Evolutionary conservation across 345 rosid species (phyloP).

Genomic region (Reutealis trisperma): DNA sequence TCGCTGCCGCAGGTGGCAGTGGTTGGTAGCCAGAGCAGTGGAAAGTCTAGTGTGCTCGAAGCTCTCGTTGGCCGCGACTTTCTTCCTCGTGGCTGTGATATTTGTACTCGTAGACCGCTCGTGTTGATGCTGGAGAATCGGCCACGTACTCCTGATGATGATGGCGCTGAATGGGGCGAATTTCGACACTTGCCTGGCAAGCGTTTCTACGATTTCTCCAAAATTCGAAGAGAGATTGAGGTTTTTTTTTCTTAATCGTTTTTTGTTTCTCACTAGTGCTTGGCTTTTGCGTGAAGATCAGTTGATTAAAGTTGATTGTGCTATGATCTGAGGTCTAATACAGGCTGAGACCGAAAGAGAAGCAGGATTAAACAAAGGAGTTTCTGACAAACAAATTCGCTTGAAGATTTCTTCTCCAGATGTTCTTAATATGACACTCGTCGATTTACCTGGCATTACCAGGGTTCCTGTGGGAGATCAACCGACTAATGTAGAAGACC

Average conservation of each 20-base stretch:
- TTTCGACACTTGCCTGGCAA: conserved; percentile 42
- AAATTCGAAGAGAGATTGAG: conserved; percentile 46
- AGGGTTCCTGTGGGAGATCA: conserved; percentile 81
- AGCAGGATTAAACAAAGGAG: conserved; percentile 64
- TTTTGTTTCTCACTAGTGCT: too few species aligned
- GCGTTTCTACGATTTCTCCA: conserved; percentile 38
- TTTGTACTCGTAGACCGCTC: conserved; percentile 48
- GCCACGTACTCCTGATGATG: conserved; percentile 10
- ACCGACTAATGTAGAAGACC: conserved; percentile 58
- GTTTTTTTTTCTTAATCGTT: conserved; percentile 11
- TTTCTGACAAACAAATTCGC: conserved; percentile 57
- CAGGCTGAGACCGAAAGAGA: conserved; percentile 67
- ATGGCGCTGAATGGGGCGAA: conserved; percentile 42
- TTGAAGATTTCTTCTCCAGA: conserved; percentile 57
- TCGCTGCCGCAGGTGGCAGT: conserved; percentile 52
- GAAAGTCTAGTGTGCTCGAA: conserved; percentile 52
- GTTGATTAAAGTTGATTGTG: not conserved
- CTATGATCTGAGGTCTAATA: not conserved
- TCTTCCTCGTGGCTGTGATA: conserved; percentile 45
- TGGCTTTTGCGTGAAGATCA: too few species aligned
- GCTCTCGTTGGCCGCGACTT: conserved; percentile 53
- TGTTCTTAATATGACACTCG: conserved; percentile 63
- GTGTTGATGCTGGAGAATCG: conserved; percentile 38
- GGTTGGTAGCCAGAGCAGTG: conserved; percentile 62
- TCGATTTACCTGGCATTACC: conserved; percentile 74